Base-by-base conservation (phyloP, 139 green algal species). In the Nannochloris sp. region DNA sequence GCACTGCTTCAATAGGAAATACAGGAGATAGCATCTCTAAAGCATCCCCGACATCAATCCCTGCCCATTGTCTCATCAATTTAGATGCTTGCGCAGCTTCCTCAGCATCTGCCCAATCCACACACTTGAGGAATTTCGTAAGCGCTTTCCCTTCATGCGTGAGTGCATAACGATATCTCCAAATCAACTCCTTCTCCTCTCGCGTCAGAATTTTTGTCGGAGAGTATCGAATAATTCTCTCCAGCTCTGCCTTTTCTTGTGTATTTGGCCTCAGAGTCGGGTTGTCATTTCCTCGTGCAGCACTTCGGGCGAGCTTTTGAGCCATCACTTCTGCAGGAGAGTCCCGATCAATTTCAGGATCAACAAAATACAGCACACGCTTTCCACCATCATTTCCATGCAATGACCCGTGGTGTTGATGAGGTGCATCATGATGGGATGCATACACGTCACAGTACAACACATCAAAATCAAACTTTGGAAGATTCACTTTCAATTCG, bases 241-340 rank as follows among this genome's bases (percentile, higher is more conserved):
- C 67, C n/a, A 88, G 76, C 21, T 51, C 46, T n/a, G 48, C 29
- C 27, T 78, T 66, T 78, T 95, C 85, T 51, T 84, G 76, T 24
- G 74, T 83, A 75, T 93, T 83, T 15, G 90, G 90, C 68, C 95
- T 95, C 56, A 95, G 71, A 62, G 86, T 75, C 1, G 70, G 60
- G 67, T 96, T 87, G 18, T 92, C 75, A 18, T 85, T 44, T 4
- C 78, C 83, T 8, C 80, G 70, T 7, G 72, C 83, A 23, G 88
- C 54, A 60, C 80, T 84, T 14, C 91, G 78, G 1, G 87, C 90
- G 62, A 97, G 74, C 79, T 96, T 97, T 66, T 89, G 82, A 2
- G 90, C 88, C 85, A 96, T 96, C 19, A 87, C 70, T 77, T 97
- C 91, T 1, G 84, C 71, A 0, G 89, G 90, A 71, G 93, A 95